phyloP scores from a whole-genome alignment of 2,329 filamentous ascomycete species.

The Stachybotrys chartarum region DNA sequence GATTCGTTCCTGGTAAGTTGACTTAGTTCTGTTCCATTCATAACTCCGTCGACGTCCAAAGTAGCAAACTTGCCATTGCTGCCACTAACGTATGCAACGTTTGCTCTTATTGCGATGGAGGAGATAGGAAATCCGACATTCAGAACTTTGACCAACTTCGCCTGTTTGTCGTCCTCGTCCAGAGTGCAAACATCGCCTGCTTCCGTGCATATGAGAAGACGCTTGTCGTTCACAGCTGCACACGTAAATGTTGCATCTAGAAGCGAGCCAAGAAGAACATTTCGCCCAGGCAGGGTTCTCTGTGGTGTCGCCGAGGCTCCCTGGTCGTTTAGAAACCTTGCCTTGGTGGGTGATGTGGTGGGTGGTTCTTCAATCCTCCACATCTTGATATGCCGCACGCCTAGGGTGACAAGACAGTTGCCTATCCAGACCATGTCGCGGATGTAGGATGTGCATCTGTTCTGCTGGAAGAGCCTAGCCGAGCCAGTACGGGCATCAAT shows the following conservation, averaged over 20 bases:
- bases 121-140: slow-evolving; percentile 61
- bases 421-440: slow-evolving; percentile 89
- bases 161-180: slow-evolving; percentile 61
- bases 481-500: slow-evolving; percentile 77
- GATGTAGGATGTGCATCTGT: slow-evolving; percentile 85
- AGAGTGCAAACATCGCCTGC: slow-evolving; percentile 83
- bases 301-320: slow-evolving; percentile 23
- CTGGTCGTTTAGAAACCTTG: slow-evolving; percentile 42
- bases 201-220: slow-evolving; percentile 79
- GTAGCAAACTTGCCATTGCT: slow-evolving; percentile 53
- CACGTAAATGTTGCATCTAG: slow-evolving; percentile 81
- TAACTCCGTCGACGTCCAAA: slow-evolving; percentile 41
- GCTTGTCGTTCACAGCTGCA: slow-evolving; percentile 64
- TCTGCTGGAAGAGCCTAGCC: slow-evolving; percentile 72
- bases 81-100: slow-evolving; percentile 61
- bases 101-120: slow-evolving; percentile 56
- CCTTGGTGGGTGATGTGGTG: slow-evolving; percentile 55
- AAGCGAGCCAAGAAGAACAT: slow-evolving; percentile 75
- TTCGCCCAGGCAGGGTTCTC: slow-evolving; percentile 74
- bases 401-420: slow-evolving; percentile 73
- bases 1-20: slow-evolving; percentile 30
- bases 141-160: slow-evolving; percentile 61
- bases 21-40: slow-evolving; percentile 32
- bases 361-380: slow-evolving; percentile 74
- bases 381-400: slow-evolving; percentile 85